Conservation (phyloP, 257 asterid genomes). For the Solanum piurae region DNA sequence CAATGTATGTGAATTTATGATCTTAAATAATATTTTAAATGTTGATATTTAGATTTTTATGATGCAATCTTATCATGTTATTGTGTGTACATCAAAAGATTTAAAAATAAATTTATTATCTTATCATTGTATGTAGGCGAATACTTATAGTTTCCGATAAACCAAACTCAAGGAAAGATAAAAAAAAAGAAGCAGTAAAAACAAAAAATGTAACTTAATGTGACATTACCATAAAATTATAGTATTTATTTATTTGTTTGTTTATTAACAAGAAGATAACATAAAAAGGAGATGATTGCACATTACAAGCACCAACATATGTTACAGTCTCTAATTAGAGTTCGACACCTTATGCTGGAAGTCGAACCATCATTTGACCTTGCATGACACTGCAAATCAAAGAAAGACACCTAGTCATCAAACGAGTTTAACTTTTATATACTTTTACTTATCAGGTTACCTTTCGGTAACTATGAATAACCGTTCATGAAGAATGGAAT, state of each 20-base stretch:
- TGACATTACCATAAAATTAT: not conserved
- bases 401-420: not conserved
- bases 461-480: not conserved
- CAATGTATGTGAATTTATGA: no score
- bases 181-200: not conserved
- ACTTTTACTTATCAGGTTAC: not conserved
- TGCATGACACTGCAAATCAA: constrained; percentile 49
- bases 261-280: not conserved
- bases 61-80: no score
- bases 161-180: no score
- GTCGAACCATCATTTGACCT: constrained; percentile 33
- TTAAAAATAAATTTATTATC: no score
- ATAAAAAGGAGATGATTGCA: not conserved
- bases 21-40: no score
- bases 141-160: no score
- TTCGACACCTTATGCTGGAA: not conserved
- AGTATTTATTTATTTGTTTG: not conserved
- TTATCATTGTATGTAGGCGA: no score
- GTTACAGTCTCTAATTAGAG: not conserved
- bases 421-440: not conserved
- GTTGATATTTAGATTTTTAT: no score
- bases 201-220: not conserved
- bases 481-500: not conserved
- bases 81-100: no score
- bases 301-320: not conserved